These are phyloP conservation scores for Pythium folliculosum DNA, from an alignment of 352 stramenopile genomes.

Conservation along the genomic window DNA sequence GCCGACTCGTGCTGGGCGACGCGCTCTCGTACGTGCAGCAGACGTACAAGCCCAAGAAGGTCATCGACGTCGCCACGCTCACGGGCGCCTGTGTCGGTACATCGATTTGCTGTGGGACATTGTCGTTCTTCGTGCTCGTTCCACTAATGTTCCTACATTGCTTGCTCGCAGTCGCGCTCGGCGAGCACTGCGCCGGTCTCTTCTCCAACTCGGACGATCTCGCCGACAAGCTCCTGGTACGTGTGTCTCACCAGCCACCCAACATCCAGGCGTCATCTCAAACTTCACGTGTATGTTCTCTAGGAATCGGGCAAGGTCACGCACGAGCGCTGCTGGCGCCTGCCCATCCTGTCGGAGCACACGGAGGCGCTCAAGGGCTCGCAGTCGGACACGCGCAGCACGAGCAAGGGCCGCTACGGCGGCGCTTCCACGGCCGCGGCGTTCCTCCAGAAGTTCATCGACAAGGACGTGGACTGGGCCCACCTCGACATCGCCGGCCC, in stretches of 20 bases:
- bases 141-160: not conserved
- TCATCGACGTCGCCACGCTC: slow-evolving; percentile 95
- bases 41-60: slow-evolving; percentile 87
- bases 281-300: not conserved
- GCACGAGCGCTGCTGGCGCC: slow-evolving; percentile 87
- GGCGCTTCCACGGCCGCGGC: slow-evolving; percentile 84
- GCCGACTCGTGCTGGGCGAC: slow-evolving; percentile 90
- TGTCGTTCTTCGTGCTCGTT: not conserved
- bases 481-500: slow-evolving; percentile 90
- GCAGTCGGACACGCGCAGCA: slow-evolving; percentile 83
- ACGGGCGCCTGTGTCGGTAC: slow-evolving; percentile 88
- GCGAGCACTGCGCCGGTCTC: slow-evolving; percentile 86
- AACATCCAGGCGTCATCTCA: too few species aligned
- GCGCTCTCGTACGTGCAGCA: slow-evolving; percentile 89
- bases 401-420: slow-evolving; percentile 71
- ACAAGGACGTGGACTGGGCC: slow-evolving; percentile 85
- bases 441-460: slow-evolving; percentile 89
- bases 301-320: slow-evolving; percentile 56
- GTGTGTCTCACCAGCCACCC: too few species aligned
- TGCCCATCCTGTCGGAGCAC: slow-evolving; percentile 89
- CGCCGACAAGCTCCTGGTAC: slow-evolving; percentile 58
- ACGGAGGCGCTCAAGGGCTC: slow-evolving; percentile 76
- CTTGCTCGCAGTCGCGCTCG: slow-evolving; percentile 66
- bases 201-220: slow-evolving; percentile 93
- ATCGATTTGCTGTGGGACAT: not conserved